Evolutionary conservation across 192 early-diverging fungal genomes (phyloP).

Genomic region (Backusella tarrabulga): DNA sequence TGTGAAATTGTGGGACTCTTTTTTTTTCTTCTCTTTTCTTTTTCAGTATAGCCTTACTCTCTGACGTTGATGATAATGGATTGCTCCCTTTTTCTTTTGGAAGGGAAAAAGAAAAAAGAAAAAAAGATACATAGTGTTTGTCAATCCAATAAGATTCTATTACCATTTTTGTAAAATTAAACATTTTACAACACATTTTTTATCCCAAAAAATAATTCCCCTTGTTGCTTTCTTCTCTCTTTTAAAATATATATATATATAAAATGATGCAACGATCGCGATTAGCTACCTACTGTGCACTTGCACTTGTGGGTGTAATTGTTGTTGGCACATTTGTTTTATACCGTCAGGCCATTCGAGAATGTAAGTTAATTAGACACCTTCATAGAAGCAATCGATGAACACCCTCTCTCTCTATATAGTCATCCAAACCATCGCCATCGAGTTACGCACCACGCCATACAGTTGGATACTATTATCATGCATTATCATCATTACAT

Average conservation of each 20-base stretch:
- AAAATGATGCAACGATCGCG: slow-evolving; percentile 6
- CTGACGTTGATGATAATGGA: no score
- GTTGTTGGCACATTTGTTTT: neutral
- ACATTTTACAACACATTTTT: neutral
- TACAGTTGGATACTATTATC: slow-evolving; percentile 26
- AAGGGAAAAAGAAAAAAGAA: neutral
- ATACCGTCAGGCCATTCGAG: neutral
- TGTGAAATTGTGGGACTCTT: neutral
- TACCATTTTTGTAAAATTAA: neutral
- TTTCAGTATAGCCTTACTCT: no score
- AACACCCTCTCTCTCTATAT: no score
- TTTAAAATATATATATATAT: neutral
- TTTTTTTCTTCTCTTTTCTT: neutral
- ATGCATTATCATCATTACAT: slow-evolving; percentile 30
- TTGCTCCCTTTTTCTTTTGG: no score
- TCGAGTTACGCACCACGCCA: slow-evolving; percentile 16
- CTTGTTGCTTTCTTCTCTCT: neutral
- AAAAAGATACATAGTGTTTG: neutral
- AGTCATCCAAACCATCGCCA: slow-evolving; percentile 17
- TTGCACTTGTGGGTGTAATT: neutral
- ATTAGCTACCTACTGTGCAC: neutral
- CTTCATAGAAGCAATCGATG: no score
- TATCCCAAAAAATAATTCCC: neutral
- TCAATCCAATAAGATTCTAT: neutral
- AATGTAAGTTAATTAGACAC: neutral